Conservation (phyloP, 148 eudicot species). For the Chenopodium quinoa region DNA sequence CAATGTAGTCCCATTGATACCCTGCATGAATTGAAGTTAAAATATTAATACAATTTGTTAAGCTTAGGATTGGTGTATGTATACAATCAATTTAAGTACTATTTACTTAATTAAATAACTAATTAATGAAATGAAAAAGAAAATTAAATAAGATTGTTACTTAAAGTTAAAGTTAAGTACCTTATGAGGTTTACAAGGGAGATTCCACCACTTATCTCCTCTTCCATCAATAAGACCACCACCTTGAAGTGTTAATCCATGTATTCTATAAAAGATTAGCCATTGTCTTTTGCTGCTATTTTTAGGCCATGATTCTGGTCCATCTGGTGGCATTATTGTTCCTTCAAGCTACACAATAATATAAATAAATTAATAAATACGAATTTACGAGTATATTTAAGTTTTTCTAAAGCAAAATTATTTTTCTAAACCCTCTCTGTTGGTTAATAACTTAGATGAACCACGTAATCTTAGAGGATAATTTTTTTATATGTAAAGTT, state of each 20-base stretch:
- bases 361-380: background rate
- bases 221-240: conserved; percentile 78
- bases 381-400: too few species aligned
- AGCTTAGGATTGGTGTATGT: background rate
- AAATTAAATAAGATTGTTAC: background rate
- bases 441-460: too few species aligned
- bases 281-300: conserved; percentile 65
- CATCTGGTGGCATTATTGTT: conserved; percentile 80
- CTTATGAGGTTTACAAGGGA: conserved; percentile 95
- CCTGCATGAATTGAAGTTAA: conserved; percentile 44
- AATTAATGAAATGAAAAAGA: background rate
- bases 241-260: conserved; percentile 78
- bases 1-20: conserved; percentile 50
- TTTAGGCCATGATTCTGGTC: conserved; percentile 83
- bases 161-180: conserved; percentile 28
- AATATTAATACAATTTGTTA: background rate
- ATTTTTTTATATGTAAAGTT: too few species aligned
- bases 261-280: conserved; percentile 69
- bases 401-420: background rate
- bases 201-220: conserved; percentile 95
- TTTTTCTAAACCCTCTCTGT: too few species aligned
- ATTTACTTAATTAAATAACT: too few species aligned
- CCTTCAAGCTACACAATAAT: conserved; percentile 59
- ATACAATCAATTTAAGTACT: background rate
- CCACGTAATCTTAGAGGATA: too few species aligned